Conservation (phyloP, 2,329 filamentous ascomycete genomes). For the Neocatenulostroma microsporum region DNA sequence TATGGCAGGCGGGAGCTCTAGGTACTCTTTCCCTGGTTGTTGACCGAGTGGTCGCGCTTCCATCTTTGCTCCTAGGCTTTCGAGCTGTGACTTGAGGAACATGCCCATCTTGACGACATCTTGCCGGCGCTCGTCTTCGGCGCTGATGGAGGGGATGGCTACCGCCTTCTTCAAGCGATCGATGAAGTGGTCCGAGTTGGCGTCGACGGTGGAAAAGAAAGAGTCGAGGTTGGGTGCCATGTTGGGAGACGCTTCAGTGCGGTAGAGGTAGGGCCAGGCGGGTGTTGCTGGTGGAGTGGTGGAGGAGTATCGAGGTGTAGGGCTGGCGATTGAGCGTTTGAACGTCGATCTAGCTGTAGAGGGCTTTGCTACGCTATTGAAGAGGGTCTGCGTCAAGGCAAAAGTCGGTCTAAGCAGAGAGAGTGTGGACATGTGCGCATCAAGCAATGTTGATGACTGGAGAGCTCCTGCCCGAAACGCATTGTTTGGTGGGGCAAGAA, state of each 20-base stretch:
- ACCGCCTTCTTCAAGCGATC: constrained; percentile 85
- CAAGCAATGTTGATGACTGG: too few relatives aligned
- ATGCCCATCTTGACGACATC: constrained; percentile 97
- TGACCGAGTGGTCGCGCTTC: constrained; percentile 81
- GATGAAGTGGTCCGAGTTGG: constrained; percentile 71
- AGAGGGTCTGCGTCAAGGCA: too few relatives aligned
- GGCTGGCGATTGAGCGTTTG: too few relatives aligned
- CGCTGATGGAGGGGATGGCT: constrained; percentile 91
- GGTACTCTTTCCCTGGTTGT: constrained; percentile 81
- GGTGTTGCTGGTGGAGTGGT: too few relatives aligned
- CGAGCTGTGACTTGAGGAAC: constrained; percentile 77
- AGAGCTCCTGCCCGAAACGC: too few relatives aligned
- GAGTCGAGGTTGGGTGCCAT: constrained; percentile 88
- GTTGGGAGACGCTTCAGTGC: constrained; percentile 29
- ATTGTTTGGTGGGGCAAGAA: too few relatives aligned
- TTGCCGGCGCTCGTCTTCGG: constrained; percentile 76
- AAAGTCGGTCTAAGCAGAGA: too few relatives aligned
- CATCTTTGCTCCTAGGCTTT: constrained; percentile 74
- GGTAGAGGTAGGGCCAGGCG: constrained; percentile 42
- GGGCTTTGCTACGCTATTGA: too few relatives aligned
- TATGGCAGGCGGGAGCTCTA: constrained; percentile 87
- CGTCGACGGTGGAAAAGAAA: constrained; percentile 89
- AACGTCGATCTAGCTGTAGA: too few relatives aligned
- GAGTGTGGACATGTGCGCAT: too few relatives aligned
- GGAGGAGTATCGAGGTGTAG: too few relatives aligned